Evolutionary conservation across 2,329 filamentous ascomycete genomes (phyloP).

Genomic region (Torrubiella hemipterigena): DNA sequence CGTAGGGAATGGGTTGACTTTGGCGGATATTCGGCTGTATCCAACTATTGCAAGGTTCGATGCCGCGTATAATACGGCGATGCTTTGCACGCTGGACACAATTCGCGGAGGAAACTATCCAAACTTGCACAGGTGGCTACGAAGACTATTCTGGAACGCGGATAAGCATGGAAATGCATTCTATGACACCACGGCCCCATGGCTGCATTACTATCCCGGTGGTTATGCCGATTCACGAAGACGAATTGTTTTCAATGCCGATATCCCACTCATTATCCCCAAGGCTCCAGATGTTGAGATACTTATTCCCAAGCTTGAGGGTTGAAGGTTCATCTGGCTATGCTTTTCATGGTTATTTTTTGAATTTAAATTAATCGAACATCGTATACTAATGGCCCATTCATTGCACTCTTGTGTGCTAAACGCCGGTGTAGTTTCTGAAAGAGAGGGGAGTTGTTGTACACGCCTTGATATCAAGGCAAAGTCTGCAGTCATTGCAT

Average conservation of each 20-base stretch:
- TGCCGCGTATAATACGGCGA: conserved; percentile 53
- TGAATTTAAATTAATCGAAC: too few relatives aligned
- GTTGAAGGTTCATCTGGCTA: too few relatives aligned
- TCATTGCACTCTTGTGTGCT: too few relatives aligned
- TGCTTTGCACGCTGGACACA: conserved; percentile 51
- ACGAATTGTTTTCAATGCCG: conserved; percentile 14
- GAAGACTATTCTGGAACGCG: conserved; percentile 58
- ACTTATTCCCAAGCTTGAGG: too few relatives aligned
- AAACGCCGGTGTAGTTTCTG: too few relatives aligned
- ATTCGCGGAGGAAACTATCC: conserved; percentile 55
- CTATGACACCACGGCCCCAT: conserved; percentile 53
- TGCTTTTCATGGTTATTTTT: too few relatives aligned
- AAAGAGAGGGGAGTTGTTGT: too few relatives aligned
- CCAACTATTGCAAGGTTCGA: conserved; percentile 60
- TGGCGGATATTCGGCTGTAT: conserved; percentile 57
- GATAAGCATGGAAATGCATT: conserved; percentile 41
- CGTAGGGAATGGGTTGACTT: conserved; percentile 52
- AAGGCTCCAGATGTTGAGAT: too few relatives aligned
- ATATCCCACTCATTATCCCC: conserved; percentile 17
- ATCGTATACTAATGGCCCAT: too few relatives aligned
- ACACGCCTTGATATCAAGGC: too few relatives aligned
- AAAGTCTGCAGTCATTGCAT: too few relatives aligned
- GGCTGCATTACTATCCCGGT: conserved; percentile 16
- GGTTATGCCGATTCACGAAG: conserved; percentile 16
- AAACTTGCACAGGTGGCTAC: conserved; percentile 54